Conservation (phyloP, 2,329 filamentous ascomycete species). For the Verticillium alfalfae region DNA sequence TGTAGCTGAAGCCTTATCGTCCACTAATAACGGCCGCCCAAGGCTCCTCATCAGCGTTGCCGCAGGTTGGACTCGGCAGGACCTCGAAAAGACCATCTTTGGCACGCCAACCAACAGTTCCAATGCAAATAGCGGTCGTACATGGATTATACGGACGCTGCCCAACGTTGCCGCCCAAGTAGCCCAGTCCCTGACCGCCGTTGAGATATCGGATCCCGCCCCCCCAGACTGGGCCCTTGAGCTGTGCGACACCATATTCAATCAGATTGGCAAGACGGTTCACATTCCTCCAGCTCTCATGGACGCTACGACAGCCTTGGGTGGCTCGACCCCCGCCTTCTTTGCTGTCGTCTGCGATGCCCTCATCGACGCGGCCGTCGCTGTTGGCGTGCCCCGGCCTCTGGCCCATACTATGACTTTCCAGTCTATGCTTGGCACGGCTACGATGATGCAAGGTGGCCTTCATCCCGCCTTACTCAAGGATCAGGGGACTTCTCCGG, state of each 20-base stretch:
- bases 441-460: conserved; percentile 43
- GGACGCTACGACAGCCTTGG: conserved; percentile 54
- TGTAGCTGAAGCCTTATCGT: conserved; percentile 27
- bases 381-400: conserved; percentile 51
- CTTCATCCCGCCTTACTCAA: conserved; percentile 51
- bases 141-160: conserved; percentile 22
- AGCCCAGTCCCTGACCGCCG: conserved; percentile 23
- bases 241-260: conserved; percentile 42
- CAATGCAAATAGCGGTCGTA: conserved; percentile 10
- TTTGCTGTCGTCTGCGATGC: conserved; percentile 53
- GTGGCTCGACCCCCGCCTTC: conserved; percentile 56
- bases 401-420: conserved; percentile 54
- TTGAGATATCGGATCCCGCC: conserved; percentile 18
- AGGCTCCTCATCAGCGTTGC: conserved; percentile 47
- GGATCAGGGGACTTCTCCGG: conserved; percentile 54
- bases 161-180: conserved; percentile 28
- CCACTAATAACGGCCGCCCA: conserved; percentile 6
- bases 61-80: conserved; percentile 39
- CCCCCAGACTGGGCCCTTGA: conserved; percentile 14
- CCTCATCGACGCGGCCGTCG: conserved; percentile 53
- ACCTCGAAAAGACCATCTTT: conserved; percentile 29
- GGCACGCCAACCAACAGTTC: conserved; percentile 12
- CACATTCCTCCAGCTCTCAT: conserved; percentile 44
- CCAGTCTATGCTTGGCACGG: conserved; percentile 53
- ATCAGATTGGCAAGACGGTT: conserved; percentile 45